A percentile compares a stretch with the other conserved stretches of the same genome.
Conservation (phyloP, 768 basidiomycete genomes). For the Holtermannia corniformis region DNA sequence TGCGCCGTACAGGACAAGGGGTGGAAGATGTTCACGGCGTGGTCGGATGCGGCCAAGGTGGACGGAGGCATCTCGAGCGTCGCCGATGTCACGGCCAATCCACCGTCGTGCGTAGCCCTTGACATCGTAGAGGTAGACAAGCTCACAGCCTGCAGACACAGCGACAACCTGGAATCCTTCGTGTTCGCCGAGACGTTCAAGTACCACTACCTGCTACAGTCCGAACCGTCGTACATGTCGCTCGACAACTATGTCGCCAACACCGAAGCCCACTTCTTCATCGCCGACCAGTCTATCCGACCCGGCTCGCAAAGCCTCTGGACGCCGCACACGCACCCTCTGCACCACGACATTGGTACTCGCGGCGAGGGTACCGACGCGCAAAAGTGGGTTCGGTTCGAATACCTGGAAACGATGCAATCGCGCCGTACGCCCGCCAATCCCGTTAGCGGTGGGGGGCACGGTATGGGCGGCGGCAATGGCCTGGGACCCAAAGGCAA, state of each 20-base stretch:
- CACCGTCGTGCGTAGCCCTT: background rate
- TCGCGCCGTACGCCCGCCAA: background rate
- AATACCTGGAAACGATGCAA: conserved; percentile 2
- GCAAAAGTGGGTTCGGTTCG: conserved; percentile 27
- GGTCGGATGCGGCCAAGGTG: conserved; percentile 32
- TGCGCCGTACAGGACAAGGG: conserved; percentile 36
- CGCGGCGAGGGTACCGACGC: conserved; percentile 31
- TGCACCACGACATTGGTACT: conserved; percentile 21
- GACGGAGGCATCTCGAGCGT: conserved; percentile 38
- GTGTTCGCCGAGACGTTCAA: conserved; percentile 43
- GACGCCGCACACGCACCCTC: conserved; percentile 8
- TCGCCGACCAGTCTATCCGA: conserved; percentile 20
- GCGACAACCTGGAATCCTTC: conserved; percentile 41
- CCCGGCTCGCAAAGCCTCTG: conserved; percentile 30
- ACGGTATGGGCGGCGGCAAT: background rate
- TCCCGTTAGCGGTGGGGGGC: background rate
- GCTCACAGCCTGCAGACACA: too few relatives aligned
- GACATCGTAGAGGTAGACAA: too few relatives aligned
- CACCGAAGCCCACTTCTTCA: conserved; percentile 41
- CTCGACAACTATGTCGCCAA: conserved; percentile 42
- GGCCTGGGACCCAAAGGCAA: too few relatives aligned
- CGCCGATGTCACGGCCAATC: conserved; percentile 38
- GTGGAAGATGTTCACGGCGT: conserved; percentile 45
- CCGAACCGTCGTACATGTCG: conserved; percentile 36
- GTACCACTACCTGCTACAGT: conserved; percentile 41